phyloP scores from a whole-genome alignment of 352 stramenopile species.

The Globisporangium recalcitrans region DNA sequence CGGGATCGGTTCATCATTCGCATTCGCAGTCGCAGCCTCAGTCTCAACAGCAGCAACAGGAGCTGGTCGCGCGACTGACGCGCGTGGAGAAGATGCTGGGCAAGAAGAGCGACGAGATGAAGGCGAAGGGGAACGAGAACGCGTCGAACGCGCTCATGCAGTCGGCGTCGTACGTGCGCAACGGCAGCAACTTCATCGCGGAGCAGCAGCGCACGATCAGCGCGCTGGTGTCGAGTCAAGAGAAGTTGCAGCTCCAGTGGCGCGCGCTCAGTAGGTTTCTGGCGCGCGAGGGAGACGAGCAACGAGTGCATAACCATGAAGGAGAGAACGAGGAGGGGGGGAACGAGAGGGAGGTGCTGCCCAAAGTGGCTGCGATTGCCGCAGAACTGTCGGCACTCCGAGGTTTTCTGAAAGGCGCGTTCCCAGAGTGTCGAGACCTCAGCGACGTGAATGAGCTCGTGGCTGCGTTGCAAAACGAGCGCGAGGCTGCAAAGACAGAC shows the following conservation, averaged over 20 bases:
- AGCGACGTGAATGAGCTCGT: neutral
- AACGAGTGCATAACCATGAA: neutral
- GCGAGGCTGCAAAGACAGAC: neutral
- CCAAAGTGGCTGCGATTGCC: conserved; percentile 1
- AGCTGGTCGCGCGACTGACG: conserved; percentile 31
- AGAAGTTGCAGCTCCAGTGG: conserved; percentile 20
- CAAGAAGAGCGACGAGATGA: conserved; percentile 81
- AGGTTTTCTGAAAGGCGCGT: conserved; percentile 4
- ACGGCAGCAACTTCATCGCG: conserved; percentile 25
- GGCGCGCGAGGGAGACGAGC: conserved; percentile 14
- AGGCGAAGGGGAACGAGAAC: conserved; percentile 52
- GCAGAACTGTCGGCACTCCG: conserved; percentile 8
- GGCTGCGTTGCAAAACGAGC: conserved; percentile 5
- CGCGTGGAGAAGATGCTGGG: conserved; percentile 50
- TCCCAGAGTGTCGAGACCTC: conserved; percentile 1
- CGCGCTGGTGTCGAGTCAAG: conserved; percentile 25
- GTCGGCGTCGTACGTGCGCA: conserved; percentile 36
- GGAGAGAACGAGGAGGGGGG: conserved; percentile 13
- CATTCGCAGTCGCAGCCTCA: neutral
- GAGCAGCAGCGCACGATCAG: conserved; percentile 54
- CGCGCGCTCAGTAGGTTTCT: conserved; percentile 19
- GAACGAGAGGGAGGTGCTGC: conserved; percentile 2
- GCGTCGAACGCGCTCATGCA: conserved; percentile 51
- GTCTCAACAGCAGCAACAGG: conserved; percentile 17
- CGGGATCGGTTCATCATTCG: conserved; percentile 8